phyloP scores from a whole-genome alignment of 108 stramenopile genomes.

The Cyclotella cryptica region DNA sequence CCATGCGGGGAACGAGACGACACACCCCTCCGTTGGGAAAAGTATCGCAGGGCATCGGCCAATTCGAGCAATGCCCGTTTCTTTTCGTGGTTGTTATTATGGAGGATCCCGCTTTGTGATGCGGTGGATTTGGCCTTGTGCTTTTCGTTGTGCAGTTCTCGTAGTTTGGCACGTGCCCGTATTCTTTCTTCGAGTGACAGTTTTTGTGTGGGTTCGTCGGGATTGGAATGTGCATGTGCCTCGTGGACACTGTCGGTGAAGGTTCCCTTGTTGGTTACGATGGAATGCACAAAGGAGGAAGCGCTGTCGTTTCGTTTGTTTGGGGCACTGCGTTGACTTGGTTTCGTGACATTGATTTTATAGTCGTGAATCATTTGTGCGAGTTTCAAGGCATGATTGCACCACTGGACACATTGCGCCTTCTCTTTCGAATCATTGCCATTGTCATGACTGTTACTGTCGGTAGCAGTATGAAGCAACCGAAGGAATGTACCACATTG shows the following conservation, averaged over 20 bases:
- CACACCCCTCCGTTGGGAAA: constrained; percentile 14
- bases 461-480: not conserved
- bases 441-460: not conserved
- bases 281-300: not conserved
- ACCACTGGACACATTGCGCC: not conserved
- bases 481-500: constrained; percentile 7
- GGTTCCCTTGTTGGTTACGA: not conserved
- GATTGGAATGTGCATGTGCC: not conserved
- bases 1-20: too few species aligned
- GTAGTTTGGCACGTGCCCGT: constrained; percentile 10
- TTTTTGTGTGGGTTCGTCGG: not conserved
- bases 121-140: not conserved
- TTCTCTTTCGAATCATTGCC: not conserved
- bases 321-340: not conserved
- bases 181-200: constrained; percentile 33
- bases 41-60: constrained; percentile 25
- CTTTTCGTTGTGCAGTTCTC: not conserved
- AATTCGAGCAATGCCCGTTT: constrained; percentile 27
- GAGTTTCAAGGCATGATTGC: not conserved
- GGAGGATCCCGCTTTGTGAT: not conserved
- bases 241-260: not conserved
- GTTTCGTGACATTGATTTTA: not conserved
- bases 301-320: not conserved
- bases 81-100: too few species aligned
- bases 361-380: constrained; percentile 16